phyloP scores from a whole-genome alignment of 2,329 filamentous ascomycete genomes.

The Zalaria obscura region DNA sequence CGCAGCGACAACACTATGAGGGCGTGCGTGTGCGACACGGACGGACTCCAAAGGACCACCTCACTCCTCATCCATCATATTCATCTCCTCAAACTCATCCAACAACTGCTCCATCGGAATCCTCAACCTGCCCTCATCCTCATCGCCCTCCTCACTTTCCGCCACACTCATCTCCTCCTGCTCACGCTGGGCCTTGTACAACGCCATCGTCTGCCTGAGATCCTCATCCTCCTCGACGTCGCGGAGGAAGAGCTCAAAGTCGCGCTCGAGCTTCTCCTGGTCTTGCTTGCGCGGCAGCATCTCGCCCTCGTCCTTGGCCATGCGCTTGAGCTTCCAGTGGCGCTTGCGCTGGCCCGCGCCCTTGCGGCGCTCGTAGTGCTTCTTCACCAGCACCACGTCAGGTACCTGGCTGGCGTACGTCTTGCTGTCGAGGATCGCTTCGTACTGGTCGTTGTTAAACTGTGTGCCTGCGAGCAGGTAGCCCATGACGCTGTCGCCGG shows the following conservation, averaged over 20 bases:
- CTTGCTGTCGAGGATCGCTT: slow-evolving; percentile 65
- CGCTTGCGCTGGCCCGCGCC: slow-evolving; percentile 35
- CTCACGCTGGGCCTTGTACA: slow-evolving; percentile 60
- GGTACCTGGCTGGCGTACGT: slow-evolving; percentile 68
- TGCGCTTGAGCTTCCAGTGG: slow-evolving; percentile 90
- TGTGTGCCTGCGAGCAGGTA: slow-evolving; percentile 81
- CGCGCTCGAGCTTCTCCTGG: slow-evolving; percentile 73
- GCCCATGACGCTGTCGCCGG: slow-evolving; percentile 88
- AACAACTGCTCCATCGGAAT: slow-evolving; percentile 49
- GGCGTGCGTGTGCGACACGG: no score
- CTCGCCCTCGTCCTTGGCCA: slow-evolving; percentile 80
- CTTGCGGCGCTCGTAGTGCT: slow-evolving; percentile 82
- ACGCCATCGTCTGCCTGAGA: slow-evolving; percentile 63
- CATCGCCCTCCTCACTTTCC: slow-evolving; percentile 34
- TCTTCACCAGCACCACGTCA: slow-evolving; percentile 93
- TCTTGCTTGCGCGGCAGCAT: slow-evolving; percentile 76
- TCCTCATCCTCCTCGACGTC: slow-evolving; percentile 95
- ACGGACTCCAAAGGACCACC: background rate
- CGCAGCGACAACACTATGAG: no score
- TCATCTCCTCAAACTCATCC: slow-evolving; percentile 86
- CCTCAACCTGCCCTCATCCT: slow-evolving; percentile 36
- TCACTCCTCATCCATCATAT: slow-evolving; percentile 40
- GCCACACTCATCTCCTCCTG: slow-evolving; percentile 51
- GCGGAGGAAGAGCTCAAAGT: slow-evolving; percentile 94
- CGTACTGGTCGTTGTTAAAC: slow-evolving; percentile 80